phyloP scores from a whole-genome alignment of 495 filamentous ascomycete species.

The Xylaria telfairii region DNA sequence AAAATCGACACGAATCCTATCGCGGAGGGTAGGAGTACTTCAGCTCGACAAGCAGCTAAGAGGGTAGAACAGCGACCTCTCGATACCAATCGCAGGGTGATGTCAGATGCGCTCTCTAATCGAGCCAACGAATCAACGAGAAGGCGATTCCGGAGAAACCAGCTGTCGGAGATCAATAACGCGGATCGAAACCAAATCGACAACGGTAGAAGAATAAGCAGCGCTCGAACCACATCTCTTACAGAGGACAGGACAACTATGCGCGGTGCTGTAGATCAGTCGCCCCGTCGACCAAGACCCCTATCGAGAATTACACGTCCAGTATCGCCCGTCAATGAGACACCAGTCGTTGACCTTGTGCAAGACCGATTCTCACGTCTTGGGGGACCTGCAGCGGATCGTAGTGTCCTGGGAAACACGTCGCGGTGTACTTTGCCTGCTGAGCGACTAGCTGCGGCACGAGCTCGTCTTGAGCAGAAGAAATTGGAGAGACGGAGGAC shows the following conservation, averaged over 20 bases:
- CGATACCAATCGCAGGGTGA: constrained; percentile 22
- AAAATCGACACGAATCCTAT: constrained; percentile 31
- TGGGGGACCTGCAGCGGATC: constrained; percentile 39
- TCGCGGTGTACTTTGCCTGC: constrained; percentile 59
- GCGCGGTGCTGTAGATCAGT: constrained; percentile 27
- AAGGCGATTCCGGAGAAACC: not conserved
- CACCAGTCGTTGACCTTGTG: constrained; percentile 44
- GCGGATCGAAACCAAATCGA: not conserved
- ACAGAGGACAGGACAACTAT: constrained; percentile 18
- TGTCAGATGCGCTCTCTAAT: constrained; percentile 32
- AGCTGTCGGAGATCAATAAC: constrained; percentile 5
- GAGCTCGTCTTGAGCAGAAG: constrained; percentile 65
- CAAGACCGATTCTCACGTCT: constrained; percentile 50
- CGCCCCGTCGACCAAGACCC: constrained; percentile 39
- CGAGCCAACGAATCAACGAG: constrained; percentile 30
- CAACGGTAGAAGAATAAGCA: constrained; percentile 6
- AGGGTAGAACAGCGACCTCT: not conserved
- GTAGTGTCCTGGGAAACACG: constrained; percentile 39
- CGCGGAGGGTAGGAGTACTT: constrained; percentile 20
- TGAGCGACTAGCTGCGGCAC: constrained; percentile 67
- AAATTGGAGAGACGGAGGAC: constrained; percentile 45
- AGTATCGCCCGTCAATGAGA: constrained; percentile 31
- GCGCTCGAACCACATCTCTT: constrained; percentile 22
- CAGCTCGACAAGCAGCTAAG: constrained; percentile 20
- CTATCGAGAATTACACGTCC: constrained; percentile 33